phyloP scores from a whole-genome alignment of 805 yeast species.

The Yamadazyma phyllophila region DNA sequence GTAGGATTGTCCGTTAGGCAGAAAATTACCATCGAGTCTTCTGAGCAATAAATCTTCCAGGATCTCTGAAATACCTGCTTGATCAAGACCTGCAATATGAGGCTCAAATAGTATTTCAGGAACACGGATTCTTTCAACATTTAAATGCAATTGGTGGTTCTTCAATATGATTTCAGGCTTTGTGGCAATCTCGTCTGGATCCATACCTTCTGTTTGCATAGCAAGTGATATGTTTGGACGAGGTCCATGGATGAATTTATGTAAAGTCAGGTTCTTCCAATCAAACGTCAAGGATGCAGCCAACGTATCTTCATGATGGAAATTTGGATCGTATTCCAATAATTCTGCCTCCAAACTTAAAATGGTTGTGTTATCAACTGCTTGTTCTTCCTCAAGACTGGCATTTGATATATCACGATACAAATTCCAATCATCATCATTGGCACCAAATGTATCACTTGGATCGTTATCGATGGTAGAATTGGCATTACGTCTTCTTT shows the following conservation, averaged over 20 bases:
- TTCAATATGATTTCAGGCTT: slow-evolving; percentile 73
- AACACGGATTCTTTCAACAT: slow-evolving; percentile 85
- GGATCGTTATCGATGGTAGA: slow-evolving; percentile 86
- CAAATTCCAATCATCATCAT: slow-evolving; percentile 93
- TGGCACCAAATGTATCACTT: slow-evolving; percentile 90
- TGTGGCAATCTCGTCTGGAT: slow-evolving; percentile 41
- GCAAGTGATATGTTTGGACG: slow-evolving; percentile 67
- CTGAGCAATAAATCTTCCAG: slow-evolving; percentile 62
- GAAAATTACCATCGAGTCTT: slow-evolving; percentile 56
- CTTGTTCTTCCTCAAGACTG: slow-evolving; percentile 78
- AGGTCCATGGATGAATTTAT: slow-evolving; percentile 87
- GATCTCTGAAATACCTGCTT: slow-evolving; percentile 87
- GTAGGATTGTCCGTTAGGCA: slow-evolving; percentile 51
- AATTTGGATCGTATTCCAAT: slow-evolving; percentile 78
- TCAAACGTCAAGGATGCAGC: slow-evolving; percentile 69
- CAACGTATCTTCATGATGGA: slow-evolving; percentile 79
- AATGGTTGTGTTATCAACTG: slow-evolving; percentile 62
- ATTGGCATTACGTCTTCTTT: slow-evolving; percentile 44
- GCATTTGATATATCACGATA: slow-evolving; percentile 78
- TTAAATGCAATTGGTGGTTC: slow-evolving; percentile 86
- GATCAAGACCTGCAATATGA: slow-evolving; percentile 90
- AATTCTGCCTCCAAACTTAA: slow-evolving; percentile 69
- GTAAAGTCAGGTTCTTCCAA: slow-evolving; percentile 78
- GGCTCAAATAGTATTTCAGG: slow-evolving; percentile 95
- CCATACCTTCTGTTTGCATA: slow-evolving; percentile 41